A percentile compares a stretch with the other conserved stretches of the same genome.
These are phyloP conservation scores for Xerocomellus amylosporus DNA, from an alignment of 768 basidiomycete species.

Conservation along the genomic window DNA sequence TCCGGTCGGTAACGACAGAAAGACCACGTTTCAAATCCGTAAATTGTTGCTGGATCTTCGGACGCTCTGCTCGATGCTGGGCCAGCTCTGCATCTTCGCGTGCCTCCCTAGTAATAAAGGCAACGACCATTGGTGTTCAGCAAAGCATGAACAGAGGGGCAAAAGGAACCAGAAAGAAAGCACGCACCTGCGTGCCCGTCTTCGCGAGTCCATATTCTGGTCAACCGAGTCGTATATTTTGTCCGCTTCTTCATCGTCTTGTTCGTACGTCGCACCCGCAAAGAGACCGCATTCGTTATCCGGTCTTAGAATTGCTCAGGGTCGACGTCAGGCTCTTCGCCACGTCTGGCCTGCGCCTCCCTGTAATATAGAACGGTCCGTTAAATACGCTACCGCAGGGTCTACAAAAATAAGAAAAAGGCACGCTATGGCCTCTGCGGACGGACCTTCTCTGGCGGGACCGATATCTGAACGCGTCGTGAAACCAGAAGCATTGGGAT, in stretches of 20 bases:
- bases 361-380: conserved; percentile 36
- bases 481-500: conserved; percentile 84
- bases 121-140: background rate
- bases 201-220: conserved; percentile 81
- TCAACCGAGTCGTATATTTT: conserved; percentile 93
- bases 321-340: conserved; percentile 85
- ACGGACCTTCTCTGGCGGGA: conserved; percentile 92
- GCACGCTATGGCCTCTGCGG: conserved; percentile 85
- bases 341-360: conserved; percentile 81
- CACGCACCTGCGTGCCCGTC: conserved; percentile 75
- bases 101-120: conserved; percentile 52
- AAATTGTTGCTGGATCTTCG: conserved; percentile 95
- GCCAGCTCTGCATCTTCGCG: conserved; percentile 70
- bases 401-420: conserved; percentile 27
- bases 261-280: conserved; percentile 93
- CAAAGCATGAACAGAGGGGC: background rate
- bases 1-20: conserved; percentile 80
- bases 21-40: conserved; percentile 92
- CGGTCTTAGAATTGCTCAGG: conserved; percentile 92
- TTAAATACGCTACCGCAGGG: background rate
- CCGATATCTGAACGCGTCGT: conserved; percentile 99
- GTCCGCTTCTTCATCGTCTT: conserved; percentile 97
- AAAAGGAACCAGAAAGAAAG: conserved; percentile 43
- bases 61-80: conserved; percentile 80
- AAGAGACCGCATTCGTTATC: conserved; percentile 97